Evolutionary conservation across 23 red algal species (phyloP), one percentile per base, ranked within the genome.

Genomic region (Agarophyton chilense): DNA sequence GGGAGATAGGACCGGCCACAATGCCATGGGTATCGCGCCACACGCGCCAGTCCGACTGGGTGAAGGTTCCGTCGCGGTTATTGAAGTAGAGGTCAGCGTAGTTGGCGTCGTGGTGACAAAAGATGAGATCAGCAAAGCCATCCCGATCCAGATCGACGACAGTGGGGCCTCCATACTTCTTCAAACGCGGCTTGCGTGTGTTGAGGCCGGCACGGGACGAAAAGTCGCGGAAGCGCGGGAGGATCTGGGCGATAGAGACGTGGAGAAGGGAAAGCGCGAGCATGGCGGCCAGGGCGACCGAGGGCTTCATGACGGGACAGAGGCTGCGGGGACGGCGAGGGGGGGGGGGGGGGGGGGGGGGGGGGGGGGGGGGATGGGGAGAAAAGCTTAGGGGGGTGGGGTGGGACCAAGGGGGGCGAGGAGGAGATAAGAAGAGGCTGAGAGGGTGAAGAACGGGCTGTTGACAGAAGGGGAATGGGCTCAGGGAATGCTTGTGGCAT

Each of bases 101-200:
- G 42, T 49, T 29, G 10, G 21, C 40, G 66, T 92, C 72, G 50
- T 92, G 89, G 41, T 68, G 62, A 50, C 52, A 40, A 34, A 76
- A 70, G 52, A 88, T 76, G 47, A 88, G 65, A 32, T 88, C 84
- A 8, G 67, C 68, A 0, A 25, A 77, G 51, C 84, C 84, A 32
- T 88, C 84, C 28, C 50, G 41, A 52, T 88, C 84, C 31, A 88
- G 55, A 56, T 88, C 84, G 50, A 63, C 65, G 2, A 88, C 55
- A 31, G 65, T 58, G 21, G 84, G 84, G 32, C 84, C 84, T 53
- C 84, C 84, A 19, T 78, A 92, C 67, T 76, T 88, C 31, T 72
- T 72, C 16, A 72, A n/a, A 2, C 65, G 34, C 35, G 65, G 65
- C 39, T 43, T 72, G 65, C 35, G 34, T 4, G 9, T 1, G 31